These are phyloP conservation scores for Chamaecyparis obtusa DNA, from an alignment of 75 land plant genomes.

Conservation along the genomic window DNA sequence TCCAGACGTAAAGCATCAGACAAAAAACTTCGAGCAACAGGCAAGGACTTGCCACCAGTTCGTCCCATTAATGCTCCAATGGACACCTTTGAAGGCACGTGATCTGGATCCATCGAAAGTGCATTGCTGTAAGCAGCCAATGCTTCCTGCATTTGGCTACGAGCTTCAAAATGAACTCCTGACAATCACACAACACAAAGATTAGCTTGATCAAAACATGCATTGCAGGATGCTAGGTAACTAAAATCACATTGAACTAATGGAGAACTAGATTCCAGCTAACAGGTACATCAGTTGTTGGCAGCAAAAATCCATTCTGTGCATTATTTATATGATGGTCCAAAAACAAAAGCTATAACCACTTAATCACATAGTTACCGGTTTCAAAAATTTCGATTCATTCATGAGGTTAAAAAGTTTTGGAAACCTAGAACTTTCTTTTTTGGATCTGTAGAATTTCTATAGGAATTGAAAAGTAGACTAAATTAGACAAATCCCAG, in stretches of 20 bases:
- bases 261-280: neutral
- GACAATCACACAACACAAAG: constrained; percentile 11
- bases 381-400: too few relatives aligned
- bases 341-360: neutral
- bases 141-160: constrained; percentile 53
- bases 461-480: too few relatives aligned
- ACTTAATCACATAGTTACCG: neutral
- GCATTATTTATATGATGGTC: neutral
- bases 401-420: too few relatives aligned
- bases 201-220: constrained; percentile 4
- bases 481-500: too few relatives aligned
- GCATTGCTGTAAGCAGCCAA: constrained; percentile 63
- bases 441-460: too few relatives aligned
- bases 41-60: constrained; percentile 50
- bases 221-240: constrained; percentile 7
- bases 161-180: constrained; percentile 72
- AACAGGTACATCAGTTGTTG: neutral
- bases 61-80: constrained; percentile 58
- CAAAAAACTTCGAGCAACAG: constrained; percentile 73
- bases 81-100: constrained; percentile 70
- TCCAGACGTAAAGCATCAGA: constrained; percentile 84
- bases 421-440: too few relatives aligned
- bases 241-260: neutral
- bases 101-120: constrained; percentile 48
- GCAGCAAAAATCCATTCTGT: neutral